phyloP scores from a whole-genome alignment of 805 yeast genomes.

The Groenewaldozyma tartarivorans region DNA sequence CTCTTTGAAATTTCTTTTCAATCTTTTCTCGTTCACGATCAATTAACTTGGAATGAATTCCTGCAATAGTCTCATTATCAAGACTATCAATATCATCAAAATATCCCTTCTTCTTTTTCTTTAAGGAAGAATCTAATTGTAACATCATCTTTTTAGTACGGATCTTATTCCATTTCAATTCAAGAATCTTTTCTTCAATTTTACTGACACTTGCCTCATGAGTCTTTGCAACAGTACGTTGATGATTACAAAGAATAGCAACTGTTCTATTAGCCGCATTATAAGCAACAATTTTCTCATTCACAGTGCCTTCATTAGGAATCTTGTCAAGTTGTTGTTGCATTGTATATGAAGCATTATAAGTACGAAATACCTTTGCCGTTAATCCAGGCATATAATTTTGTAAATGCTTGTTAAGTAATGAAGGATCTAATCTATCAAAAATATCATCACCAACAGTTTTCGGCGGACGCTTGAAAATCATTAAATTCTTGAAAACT shows the following conservation, averaged over 20 bases:
- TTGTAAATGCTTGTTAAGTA: slow-evolving; percentile 79
- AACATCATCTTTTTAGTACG: slow-evolving; percentile 64
- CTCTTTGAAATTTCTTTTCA: slow-evolving; percentile 58
- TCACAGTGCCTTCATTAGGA: slow-evolving; percentile 76
- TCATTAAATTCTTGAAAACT: slow-evolving; percentile 77
- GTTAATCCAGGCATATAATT: slow-evolving; percentile 87
- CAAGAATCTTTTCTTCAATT: slow-evolving; percentile 67
- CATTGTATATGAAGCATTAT: slow-evolving; percentile 94
- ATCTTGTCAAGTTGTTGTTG: slow-evolving; percentile 85
- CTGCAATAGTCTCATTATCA: slow-evolving; percentile 50
- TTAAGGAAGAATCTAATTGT: slow-evolving; percentile 45
- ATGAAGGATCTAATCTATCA: slow-evolving; percentile 77
- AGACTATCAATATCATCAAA: slow-evolving; percentile 64
- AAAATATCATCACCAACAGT: slow-evolving; percentile 87
- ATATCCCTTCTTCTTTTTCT: slow-evolving; percentile 43
- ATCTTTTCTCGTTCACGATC: slow-evolving; percentile 59
- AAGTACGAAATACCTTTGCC: slow-evolving; percentile 95
- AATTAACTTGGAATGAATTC: slow-evolving; percentile 49
- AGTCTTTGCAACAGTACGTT: slow-evolving; percentile 78
- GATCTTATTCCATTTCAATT: slow-evolving; percentile 75
- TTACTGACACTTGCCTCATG: slow-evolving; percentile 77
- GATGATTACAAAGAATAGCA: slow-evolving; percentile 95
- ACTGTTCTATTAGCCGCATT: slow-evolving; percentile 95
- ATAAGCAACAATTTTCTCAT: slow-evolving; percentile 77
- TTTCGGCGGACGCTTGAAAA: slow-evolving; percentile 84